Base-by-base conservation (phyloP, 2,329 filamentous ascomycete genomes). In the Ambrosiella beaveri region DNA sequence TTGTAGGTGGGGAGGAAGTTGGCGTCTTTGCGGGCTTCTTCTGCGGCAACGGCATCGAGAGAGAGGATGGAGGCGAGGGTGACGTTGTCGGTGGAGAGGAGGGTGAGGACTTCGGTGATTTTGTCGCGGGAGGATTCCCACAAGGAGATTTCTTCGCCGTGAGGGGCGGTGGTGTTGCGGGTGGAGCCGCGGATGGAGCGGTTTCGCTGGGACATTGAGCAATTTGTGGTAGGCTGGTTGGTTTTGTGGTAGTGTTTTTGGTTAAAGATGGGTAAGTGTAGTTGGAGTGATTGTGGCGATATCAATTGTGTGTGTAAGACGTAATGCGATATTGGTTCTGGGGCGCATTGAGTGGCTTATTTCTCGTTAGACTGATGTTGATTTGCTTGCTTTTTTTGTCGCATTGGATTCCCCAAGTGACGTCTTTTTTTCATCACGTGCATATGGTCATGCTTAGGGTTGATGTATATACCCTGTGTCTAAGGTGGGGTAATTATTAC, bases 101-200 rank as follows among this genome's bases (percentile, higher is more conserved):
- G 67, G 3, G 61, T 62, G 3, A 74, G 67, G 36, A 72, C 68
- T 15, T 74, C 72, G 40, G 65, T 64, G 37, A 73, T 64, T 52
- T 71, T 69, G 3, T 63, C 64, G 60, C 73, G 72, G 63, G 67
- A 70, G 1, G 65, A 63, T 39, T 73, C 71, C 72, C 72, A 74
- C 5, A 74, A 68, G 52, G 71, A 67, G 7, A 68, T 69, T 63
- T 74, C 72, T 62, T 74, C 72, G 36, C 72, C 72, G 38, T 72
- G 70, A 7, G 67, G 63, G 61, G 70, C 68, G 35, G 71, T 70
- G 53, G 71, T 73, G 65, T 72, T 74, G 47, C 72, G 69, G 65
- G 71, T 71, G 45, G 70, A 71, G 44, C 71, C 71, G 61, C 72
- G 71, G 56, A 70, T 71, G 63, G 71, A 72, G 57, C 72, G 70